Base-by-base conservation (phyloP, 2,329 filamentous ascomycete species). In the Pseudogymnoascus sp. region DNA sequence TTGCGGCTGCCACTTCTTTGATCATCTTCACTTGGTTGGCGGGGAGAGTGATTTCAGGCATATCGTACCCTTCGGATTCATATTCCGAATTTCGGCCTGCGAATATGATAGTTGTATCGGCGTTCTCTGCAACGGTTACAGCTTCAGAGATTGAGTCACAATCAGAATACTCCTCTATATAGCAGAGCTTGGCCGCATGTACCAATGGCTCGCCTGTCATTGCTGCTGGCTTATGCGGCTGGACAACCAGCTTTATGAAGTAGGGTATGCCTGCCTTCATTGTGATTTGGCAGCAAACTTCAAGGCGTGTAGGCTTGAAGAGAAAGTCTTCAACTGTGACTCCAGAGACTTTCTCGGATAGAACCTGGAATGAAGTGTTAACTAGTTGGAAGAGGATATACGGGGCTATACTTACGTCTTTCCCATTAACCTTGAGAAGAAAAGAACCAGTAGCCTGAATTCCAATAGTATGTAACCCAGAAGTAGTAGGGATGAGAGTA, bases 241-340 rank as follows among this genome's bases (percentile, higher is more conserved):
- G 41, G 21, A 45, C 41, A 26, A 10, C 41, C 21, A 45, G 5
- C 21, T 45, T 45, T 14, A 45, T 12, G 41, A 45, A 45, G 41
- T 45, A 45, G 6, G 41, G 41, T 11, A 26, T n/a, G 6, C 41
- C 41, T 45, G 41, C 41, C 41, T 45, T 45, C 41, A 45, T 45
- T 26, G 12, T 4, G 43, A 49, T 59, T 41, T 6, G 62, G 55
- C 16, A 33, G 16, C 14, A 52, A 60, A 26, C 29, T 59, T 67
- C 64, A 6, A 68, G 35, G 23, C 59, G 43, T 37, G 38, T n/a
- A 1, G 66, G 66, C 35, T 64, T 52, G 39, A 68, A 68, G 19
- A 68, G 63, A 11, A 68, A 68, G 23, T 68, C 64, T 61, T 68
- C 66, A 37, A 68, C 65, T 4, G 62, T 26, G 21, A 45, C 23